Percentiles rank a stretch among this genome's conserved stretches.
Evolutionary conservation across 2,329 filamentous ascomycete species (phyloP).

Genomic region (Talaromyces verruculosus): DNA sequence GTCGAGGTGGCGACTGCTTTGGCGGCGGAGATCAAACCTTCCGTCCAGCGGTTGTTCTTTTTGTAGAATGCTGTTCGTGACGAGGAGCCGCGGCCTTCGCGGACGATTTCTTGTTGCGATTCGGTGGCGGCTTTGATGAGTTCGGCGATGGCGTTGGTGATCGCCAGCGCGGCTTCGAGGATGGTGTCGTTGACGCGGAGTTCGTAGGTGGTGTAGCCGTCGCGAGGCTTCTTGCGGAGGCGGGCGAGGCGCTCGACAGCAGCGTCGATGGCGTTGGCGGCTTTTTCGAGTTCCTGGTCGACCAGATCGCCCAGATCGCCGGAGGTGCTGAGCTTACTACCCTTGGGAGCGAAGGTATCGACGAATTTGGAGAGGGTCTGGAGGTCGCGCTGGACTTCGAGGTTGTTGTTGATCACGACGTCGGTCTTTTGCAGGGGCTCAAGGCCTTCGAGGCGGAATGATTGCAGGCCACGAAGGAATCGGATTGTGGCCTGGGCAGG

Average conservation of each 20-base stretch:
- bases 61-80: slow-evolving; percentile 97
- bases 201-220: slow-evolving; percentile 94
- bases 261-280: slow-evolving; percentile 90
- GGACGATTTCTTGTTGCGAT: slow-evolving; percentile 94
- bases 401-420: slow-evolving; percentile 95
- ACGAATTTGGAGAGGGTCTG: slow-evolving; percentile 92
- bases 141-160: slow-evolving; percentile 89
- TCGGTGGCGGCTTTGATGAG: slow-evolving; percentile 92
- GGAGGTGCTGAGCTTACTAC: slow-evolving; percentile 71
- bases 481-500: slow-evolving; percentile 84
- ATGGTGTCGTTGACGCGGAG: slow-evolving; percentile 95
- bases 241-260: slow-evolving; percentile 86
- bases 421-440: slow-evolving; percentile 92
- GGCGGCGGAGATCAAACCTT: slow-evolving; percentile 92
- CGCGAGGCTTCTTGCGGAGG: slow-evolving; percentile 92
- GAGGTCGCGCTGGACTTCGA: slow-evolving; percentile 90
- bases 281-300: slow-evolving; percentile 86
- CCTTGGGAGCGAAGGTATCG: slow-evolving; percentile 86
- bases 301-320: slow-evolving; percentile 93
- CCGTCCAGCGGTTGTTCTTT: slow-evolving; percentile 99
- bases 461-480: slow-evolving; percentile 93
- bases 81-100: slow-evolving; percentile 82
- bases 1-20: slow-evolving; percentile 94
- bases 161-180: slow-evolving; percentile 84
- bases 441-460: slow-evolving; percentile 87